Base-by-base conservation (phyloP, 2,329 filamentous ascomycete genomes). In the Colletotrichum siamense region DNA sequence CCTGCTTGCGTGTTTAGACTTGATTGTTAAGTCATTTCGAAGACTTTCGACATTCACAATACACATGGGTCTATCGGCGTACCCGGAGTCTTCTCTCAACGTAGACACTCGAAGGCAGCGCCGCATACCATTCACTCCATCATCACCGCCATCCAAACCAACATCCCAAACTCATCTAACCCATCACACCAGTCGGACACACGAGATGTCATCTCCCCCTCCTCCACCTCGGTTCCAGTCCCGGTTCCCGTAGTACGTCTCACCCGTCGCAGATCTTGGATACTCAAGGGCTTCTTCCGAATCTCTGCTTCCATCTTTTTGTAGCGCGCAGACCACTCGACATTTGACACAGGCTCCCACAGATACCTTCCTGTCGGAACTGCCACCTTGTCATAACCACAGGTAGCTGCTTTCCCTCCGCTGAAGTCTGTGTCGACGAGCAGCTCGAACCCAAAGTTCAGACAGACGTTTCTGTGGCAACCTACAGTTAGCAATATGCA, bases 81-180 rank as follows among this genome's bases (percentile, higher is more conserved):
- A 13, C 18, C 10, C 44, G 4, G 2, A n/a, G n/a, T 22, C 44
- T 4, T 49, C 44, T 22, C n/a, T 9, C 10, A 49, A 22, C 10
- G 10, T 49, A 49, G n/a, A 49, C 1, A 22, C 3, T 4, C n/a
- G n/a, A 12, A 49, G n/a, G 15, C 44, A 49, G 44, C 10, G n/a
- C 9, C n/a, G 3, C 0, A 49, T 52, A 6, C 10, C 6, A 22
- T 22, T 68, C 64, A 77, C 61, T 86, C 82, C 79, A 86, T 82
- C 68, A 79, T 57, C 5, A 75, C 73, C 3, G 80, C 79, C 81
- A 80, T 86, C 85, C 78, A 82, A 3, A 81, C 74, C 73, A 79
- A 77, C 15, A 69, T 80, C 52, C 76, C 78, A 55, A 82, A 79
- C n/a, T 81, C 80, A 72, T 82, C 82, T 6, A 79, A 12, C 8